Percentiles rank a stretch among this genome's conserved stretches.
Evolutionary conservation across 1,284 basidiomycete species (phyloP).

Genomic region (Trametes pubescens): DNA sequence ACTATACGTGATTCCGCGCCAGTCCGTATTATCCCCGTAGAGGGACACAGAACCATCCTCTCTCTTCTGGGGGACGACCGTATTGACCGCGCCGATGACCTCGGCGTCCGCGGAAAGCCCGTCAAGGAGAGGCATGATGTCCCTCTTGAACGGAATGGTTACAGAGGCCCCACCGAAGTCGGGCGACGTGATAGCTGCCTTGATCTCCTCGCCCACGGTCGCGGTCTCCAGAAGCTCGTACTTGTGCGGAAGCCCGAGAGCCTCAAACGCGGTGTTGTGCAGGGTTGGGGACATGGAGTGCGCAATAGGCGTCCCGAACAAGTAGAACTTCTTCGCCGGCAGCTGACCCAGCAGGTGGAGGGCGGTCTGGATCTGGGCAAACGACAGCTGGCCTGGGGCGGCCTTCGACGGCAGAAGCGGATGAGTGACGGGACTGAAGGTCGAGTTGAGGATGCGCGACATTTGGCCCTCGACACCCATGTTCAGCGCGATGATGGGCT

Average conservation of each 20-base stretch:
- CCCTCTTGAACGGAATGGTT: slow-evolving; percentile 93
- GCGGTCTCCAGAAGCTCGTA: slow-evolving; percentile 85
- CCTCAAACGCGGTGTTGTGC: slow-evolving; percentile 90
- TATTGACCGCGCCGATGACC: slow-evolving; percentile 93
- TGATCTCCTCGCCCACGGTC: slow-evolving; percentile 71
- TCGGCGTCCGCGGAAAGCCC: slow-evolving; percentile 80
- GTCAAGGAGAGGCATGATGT: slow-evolving; percentile 84
- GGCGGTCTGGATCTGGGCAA: slow-evolving; percentile 85
- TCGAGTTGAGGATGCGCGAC: slow-evolving; percentile 87
- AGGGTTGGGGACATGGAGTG: slow-evolving; percentile 93
- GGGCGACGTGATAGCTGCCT: slow-evolving; percentile 65
- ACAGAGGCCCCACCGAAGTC: slow-evolving; percentile 96
- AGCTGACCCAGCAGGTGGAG: slow-evolving; percentile 84
- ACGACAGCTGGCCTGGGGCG: slow-evolving; percentile 93
- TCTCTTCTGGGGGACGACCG: slow-evolving; percentile 68
- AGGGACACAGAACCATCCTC: slow-evolving; percentile 61
- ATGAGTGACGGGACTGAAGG: slow-evolving; percentile 92
- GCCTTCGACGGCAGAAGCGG: slow-evolving; percentile 83
- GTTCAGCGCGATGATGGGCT: slow-evolving; percentile 94
- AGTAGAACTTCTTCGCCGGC: slow-evolving; percentile 77
- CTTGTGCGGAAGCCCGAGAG: slow-evolving; percentile 83
- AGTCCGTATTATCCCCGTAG: slow-evolving; percentile 94
- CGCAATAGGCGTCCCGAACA: slow-evolving; percentile 90
- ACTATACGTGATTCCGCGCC: slow-evolving; percentile 82
- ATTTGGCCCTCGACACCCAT: slow-evolving; percentile 92